A percentile compares a stretch with the other conserved stretches of the same genome.
These are phyloP conservation scores for Boletus vinaceobasis DNA, from an alignment of 768 basidiomycete species.

Conservation along the genomic window DNA sequence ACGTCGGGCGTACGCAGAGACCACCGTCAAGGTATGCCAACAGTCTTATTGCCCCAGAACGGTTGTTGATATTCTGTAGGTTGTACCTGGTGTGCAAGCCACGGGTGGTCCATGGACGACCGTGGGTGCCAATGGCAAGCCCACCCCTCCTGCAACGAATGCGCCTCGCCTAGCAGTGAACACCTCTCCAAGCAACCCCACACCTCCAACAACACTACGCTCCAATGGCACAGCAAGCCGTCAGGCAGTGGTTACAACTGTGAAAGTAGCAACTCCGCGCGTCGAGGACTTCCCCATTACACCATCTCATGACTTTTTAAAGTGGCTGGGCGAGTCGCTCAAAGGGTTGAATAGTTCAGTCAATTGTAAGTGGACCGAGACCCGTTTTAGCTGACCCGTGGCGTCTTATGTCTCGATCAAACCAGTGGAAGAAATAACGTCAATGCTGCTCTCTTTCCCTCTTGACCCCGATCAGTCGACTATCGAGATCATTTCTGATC, in stretches of 20 bases:
- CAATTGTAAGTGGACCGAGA: conserved; percentile 42
- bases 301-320: conserved; percentile 87
- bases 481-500: conserved; percentile 89
- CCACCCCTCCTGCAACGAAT: conserved; percentile 25
- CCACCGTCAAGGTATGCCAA: conserved; percentile 61
- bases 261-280: conserved; percentile 33
- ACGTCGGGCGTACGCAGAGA: conserved; percentile 76
- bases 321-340: conserved; percentile 84
- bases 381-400: neutral
- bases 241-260: conserved; percentile 36
- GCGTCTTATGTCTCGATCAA: conserved; percentile 17
- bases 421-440: conserved; percentile 92
- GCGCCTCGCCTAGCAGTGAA: conserved; percentile 36
- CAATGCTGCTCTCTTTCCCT: conserved; percentile 93
- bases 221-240: conserved; percentile 37
- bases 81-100: conserved; percentile 26
- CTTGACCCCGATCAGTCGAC: conserved; percentile 82
- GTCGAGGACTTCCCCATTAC: conserved; percentile 61
- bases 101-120: conserved; percentile 78
- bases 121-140: conserved; percentile 77
- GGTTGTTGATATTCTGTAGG: conserved; percentile 24
- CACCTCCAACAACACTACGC: conserved; percentile 34
- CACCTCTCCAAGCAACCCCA: conserved; percentile 26
- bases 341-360: conserved; percentile 63
- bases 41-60: neutral